phyloP scores from a whole-genome alignment of 345 rosid species.

The Populus deltoides region DNA sequence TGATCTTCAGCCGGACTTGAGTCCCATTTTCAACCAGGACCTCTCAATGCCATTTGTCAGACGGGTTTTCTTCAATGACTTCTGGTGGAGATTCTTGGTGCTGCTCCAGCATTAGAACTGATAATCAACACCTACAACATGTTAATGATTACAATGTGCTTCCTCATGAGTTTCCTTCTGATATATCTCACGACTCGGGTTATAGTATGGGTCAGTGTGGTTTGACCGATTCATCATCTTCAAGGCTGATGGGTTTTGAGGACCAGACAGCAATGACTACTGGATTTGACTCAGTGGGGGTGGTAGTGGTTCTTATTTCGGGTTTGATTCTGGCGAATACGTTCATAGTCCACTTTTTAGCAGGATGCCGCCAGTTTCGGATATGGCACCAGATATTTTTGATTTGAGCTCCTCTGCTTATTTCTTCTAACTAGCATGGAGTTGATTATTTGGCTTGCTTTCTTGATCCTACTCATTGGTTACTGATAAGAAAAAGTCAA shows the following conservation, averaged over 20 bases:
- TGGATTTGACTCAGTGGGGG: conserved; percentile 21
- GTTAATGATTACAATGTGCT: conserved; percentile 28
- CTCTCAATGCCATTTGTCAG: conserved; percentile 2
- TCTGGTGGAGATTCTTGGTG: background rate
- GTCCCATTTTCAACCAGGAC: conserved; percentile 26
- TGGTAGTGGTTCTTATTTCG: conserved; percentile 28
- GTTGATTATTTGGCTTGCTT: background rate
- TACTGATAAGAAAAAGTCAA: background rate
- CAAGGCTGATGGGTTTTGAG: conserved; percentile 24
- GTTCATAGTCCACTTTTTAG: conserved; percentile 83
- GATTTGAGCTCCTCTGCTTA: conserved; percentile 54
- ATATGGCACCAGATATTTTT: conserved; percentile 51
- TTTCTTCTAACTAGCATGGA: conserved; percentile 15
- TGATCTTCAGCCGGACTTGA: conserved; percentile 7
- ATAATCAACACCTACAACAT: background rate
- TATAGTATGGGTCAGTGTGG: conserved; percentile 14
- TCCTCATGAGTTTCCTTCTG: conserved; percentile 51
- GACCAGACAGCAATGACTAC: conserved; percentile 10
- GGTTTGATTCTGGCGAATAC: conserved; percentile 49
- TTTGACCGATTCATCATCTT: background rate
- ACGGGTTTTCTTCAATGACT: background rate
- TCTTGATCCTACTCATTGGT: background rate
- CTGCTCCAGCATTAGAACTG: background rate
- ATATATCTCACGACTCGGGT: conserved; percentile 6
- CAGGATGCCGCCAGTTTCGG: conserved; percentile 81